Percentiles rank a stretch among this genome's conserved stretches.
These are phyloP conservation scores for Capsella bursapastoris DNA, from an alignment of 345 rosid genomes.

Conservation along the genomic window DNA sequence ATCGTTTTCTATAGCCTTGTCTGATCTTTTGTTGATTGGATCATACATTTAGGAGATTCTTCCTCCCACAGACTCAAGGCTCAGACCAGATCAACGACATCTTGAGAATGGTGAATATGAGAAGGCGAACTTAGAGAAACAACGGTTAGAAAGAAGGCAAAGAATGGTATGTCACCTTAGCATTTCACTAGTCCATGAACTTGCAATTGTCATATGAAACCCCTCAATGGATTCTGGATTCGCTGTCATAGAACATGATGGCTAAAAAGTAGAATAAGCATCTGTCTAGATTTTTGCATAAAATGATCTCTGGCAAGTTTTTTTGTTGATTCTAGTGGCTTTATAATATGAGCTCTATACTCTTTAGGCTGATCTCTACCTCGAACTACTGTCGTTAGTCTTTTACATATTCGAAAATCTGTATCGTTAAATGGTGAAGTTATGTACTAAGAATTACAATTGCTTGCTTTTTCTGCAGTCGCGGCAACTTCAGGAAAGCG, in stretches of 20 bases:
- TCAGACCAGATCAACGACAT: conserved; percentile 96
- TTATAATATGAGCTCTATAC: neutral
- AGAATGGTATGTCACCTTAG: conserved; percentile 70
- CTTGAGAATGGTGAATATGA: conserved; percentile 99
- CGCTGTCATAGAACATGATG: neutral
- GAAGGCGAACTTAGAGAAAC: conserved; percentile 93
- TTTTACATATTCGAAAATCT: neutral
- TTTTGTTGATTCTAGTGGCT: neutral
- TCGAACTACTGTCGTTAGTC: neutral
- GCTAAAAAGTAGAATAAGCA: neutral
- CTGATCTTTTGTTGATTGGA: conserved; percentile 25
- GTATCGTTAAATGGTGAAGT: neutral
- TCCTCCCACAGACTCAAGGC: conserved; percentile 98
- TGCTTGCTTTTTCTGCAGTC: conserved; percentile 53
- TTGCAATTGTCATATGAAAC: neutral
- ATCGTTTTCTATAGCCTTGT: neutral
- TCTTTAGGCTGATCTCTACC: neutral
- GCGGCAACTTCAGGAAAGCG: conserved; percentile 85
- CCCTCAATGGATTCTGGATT: neutral
- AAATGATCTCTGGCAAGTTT: neutral
- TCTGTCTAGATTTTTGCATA: neutral
- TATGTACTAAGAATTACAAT: neutral
- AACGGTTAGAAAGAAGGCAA: conserved; percentile 91
- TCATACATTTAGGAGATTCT: conserved; percentile 79
- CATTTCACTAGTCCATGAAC: conserved; percentile 16